Evolutionary conservation across 208 protist genomes (phyloP).

Genomic region (Trypanosoma lewisi): DNA sequence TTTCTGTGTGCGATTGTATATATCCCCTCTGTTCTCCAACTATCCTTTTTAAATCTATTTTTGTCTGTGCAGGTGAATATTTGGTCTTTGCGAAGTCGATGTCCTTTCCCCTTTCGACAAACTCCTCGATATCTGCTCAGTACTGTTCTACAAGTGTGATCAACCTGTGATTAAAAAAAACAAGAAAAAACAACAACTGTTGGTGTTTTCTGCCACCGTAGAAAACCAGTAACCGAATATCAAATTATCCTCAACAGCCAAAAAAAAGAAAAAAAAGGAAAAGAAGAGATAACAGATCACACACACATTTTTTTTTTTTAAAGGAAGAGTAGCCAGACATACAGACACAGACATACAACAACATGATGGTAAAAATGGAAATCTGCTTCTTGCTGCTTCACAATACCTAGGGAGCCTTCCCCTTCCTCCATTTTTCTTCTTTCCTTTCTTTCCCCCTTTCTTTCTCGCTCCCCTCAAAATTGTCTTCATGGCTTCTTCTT

Average conservation of each 20-base stretch:
- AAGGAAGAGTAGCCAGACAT: background rate
- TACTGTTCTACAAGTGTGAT: no score
- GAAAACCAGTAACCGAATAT: no score
- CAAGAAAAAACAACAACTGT: no score
- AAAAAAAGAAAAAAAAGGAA: background rate
- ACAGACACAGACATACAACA: background rate
- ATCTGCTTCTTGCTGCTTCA: background rate
- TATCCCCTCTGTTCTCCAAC: no score
- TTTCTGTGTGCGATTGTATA: background rate
- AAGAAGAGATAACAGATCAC: background rate
- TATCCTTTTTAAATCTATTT: no score
- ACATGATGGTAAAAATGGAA: slow-evolving; percentile 1
- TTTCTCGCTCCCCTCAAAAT: slow-evolving; percentile 2
- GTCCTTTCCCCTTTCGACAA: no score
- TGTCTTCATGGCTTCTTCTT: background rate
- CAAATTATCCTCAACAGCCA: no score
- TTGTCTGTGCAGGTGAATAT: no score
- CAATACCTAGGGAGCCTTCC: background rate
- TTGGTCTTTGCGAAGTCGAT: no score
- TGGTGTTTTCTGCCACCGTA: no score
- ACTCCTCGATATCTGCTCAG: no score
- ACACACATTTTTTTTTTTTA: background rate
- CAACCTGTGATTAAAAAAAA: no score
- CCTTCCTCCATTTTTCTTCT: background rate
- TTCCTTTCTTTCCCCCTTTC: slow-evolving; percentile 3